Evolutionary conservation across 2,329 filamentous ascomycete species (phyloP).

Genomic region (Cryphonectria naterciae): DNA sequence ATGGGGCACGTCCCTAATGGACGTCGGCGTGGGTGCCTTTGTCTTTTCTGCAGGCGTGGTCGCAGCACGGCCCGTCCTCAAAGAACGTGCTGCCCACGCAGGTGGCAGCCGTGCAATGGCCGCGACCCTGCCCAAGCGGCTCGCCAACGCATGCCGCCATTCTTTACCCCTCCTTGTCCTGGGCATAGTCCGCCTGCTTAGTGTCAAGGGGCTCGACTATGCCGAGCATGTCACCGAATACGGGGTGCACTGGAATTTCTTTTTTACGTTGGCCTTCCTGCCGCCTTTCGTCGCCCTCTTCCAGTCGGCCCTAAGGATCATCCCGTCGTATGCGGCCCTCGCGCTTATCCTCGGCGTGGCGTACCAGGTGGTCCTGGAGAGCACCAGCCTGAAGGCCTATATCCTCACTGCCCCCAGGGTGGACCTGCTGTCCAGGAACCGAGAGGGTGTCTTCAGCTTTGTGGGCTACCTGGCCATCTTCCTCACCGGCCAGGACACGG

Average conservation of each 20-base stretch:
- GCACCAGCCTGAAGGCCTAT: slow-evolving; percentile 77
- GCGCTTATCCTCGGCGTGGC: slow-evolving; percentile 68
- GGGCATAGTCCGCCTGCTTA: slow-evolving; percentile 79
- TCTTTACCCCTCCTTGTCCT: slow-evolving; percentile 81
- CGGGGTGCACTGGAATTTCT: slow-evolving; percentile 99
- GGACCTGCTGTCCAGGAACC: slow-evolving; percentile 83
- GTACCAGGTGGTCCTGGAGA: slow-evolving; percentile 79
- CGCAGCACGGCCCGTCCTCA: slow-evolving; percentile 80
- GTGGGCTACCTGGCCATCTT: slow-evolving; percentile 94
- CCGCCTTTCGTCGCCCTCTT: slow-evolving; percentile 88
- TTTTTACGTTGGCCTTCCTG: slow-evolving; percentile 90
- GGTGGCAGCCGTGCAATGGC: slow-evolving; percentile 41
- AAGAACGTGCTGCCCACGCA: slow-evolving; percentile 57
- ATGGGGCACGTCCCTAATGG: slow-evolving; percentile 99
- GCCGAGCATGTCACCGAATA: slow-evolving; percentile 98
- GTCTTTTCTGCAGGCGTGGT: slow-evolving; percentile 93
- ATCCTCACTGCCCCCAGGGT: slow-evolving; percentile 81
- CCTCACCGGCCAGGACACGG: slow-evolving; percentile 82
- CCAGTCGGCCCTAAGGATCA: slow-evolving; percentile 68
- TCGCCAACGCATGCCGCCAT: slow-evolving; percentile 73
- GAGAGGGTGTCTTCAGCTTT: slow-evolving; percentile 95
- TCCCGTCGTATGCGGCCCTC: slow-evolving; percentile 79
- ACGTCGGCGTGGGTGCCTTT: slow-evolving; percentile 95
- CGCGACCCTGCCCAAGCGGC: slow-evolving; percentile 57
- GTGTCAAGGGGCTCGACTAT: slow-evolving; percentile 93